Evolutionary conservation across 2,329 filamentous ascomycete genomes (phyloP), one percentile per base, ranked within the genome.

Genomic region (Beauveria brongniartii): DNA sequence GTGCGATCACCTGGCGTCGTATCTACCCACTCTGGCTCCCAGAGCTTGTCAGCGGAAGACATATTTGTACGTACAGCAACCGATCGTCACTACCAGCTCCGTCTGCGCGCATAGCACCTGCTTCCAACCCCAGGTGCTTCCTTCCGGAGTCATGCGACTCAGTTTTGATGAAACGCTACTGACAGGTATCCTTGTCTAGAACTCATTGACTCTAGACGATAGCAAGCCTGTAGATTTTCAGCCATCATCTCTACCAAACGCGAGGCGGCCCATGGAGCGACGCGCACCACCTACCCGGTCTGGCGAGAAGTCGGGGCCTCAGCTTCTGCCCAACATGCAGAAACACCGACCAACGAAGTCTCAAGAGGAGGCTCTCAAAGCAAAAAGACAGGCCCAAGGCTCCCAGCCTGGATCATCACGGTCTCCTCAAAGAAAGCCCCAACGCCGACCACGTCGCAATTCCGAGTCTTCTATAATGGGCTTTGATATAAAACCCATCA

Each of bases 401-500:
- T 66, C 66, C 22, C 52, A 59, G 46, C 50, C 56, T 18, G 44
- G 44, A 5, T 37, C 64, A 66, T 73, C 63, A 66, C 66, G 65
- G 64, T 80, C 76, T 59, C 73, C 76, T n/a, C 72, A 74, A 48
- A 74, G 73, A 61, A 71, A 71, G 53, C 65, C 71, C 8, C 76
- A 78, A 51, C 75, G 80, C 61, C 82, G 86, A 22, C 80, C 82
- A 20, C 84, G 89, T 67, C 84, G 90, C 67, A 92, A 92, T 72
- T 93, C 90, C 3, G 90, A 93, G 62, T 91, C 89, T 0, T 93
- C 90, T 0, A 77, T 90, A 51, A 76, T 87, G 68, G 86, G 84
- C 30, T 70, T 76, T 53, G 75, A 78, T 57, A 74, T 85, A 67
- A 85, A 81, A 69, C 80, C 82, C 5, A 74, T 86, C 61, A 83